phyloP scores from a whole-genome alignment of 2,329 filamentous ascomycete genomes.

The Colletotrichum sp. region DNA sequence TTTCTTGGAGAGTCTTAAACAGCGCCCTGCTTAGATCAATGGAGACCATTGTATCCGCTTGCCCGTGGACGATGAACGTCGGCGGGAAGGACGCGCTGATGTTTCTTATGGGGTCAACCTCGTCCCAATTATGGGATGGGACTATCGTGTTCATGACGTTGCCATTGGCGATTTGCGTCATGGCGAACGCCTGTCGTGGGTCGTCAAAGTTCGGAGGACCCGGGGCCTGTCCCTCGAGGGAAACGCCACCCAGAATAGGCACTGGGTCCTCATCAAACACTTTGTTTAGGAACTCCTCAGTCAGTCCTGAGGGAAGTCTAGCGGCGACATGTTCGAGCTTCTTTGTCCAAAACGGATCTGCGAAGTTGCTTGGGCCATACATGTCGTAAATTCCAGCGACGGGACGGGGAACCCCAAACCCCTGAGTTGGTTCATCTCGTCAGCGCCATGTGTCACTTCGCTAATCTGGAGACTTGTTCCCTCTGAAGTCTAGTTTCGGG shows the following conservation, averaged over 20 bases:
- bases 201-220: constrained; percentile 38
- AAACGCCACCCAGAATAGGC: constrained; percentile 41
- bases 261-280: constrained; percentile 40
- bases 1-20: constrained; percentile 26
- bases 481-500: neutral
- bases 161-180: constrained; percentile 45
- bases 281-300: constrained; percentile 33
- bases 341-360: constrained; percentile 38
- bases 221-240: constrained; percentile 41
- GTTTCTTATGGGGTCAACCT: constrained; percentile 39
- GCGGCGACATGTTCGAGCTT: constrained; percentile 32
- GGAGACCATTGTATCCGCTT: constrained; percentile 42
- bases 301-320: constrained; percentile 29
- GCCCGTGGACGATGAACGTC: constrained; percentile 47
- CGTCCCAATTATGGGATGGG: constrained; percentile 26
- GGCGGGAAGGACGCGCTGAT: constrained; percentile 35
- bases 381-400: constrained; percentile 43
- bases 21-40: constrained; percentile 37
- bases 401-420: constrained; percentile 37
- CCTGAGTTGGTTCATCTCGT: constrained; percentile 25
- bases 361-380: constrained; percentile 46
- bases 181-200: constrained; percentile 41
- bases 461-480: neutral
- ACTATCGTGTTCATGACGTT: constrained; percentile 38
- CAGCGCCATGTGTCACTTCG: neutral